Base-by-base conservation (phyloP, 805 yeast species). In the Kodamaea leandrae region DNA sequence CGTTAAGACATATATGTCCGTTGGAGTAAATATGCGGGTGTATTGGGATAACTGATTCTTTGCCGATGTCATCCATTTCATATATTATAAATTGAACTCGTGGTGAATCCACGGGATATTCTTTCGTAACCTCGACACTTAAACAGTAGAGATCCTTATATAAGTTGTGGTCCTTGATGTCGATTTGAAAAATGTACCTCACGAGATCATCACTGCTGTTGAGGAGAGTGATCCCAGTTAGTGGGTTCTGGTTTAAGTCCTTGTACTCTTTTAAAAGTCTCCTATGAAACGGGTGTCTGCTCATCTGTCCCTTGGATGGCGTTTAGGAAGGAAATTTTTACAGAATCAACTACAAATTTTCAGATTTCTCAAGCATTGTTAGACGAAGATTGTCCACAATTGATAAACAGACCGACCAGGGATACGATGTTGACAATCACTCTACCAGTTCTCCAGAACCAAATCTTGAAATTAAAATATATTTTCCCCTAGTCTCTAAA, bases 11-110 rank as follows among this genome's bases (percentile, higher is more conserved):
- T n/a, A 83, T 83, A 51, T 84, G 90, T 1, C 90, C 91, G 52
- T 84, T 84, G 23, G 83, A 73, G 53, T 83, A 83, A 2, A 83
- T 69, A 53, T 83, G 91, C 0, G 91, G 91, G 53, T 83, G 89
- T 2, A 82, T 50, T 1, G 91, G 91, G 3, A 83, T 72, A 9
- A 26, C 29, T 24, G 39, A 16, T 28, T 40, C 23, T 24, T 28
- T 10, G 36, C 15, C 17, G 4, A 15, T 14, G 6, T 28, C 46
- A 21, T 44, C 49, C 15, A 37, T 44, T 15, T 39, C 48, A 32
- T 43, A 46, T 14, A 29, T 49, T n/a, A 76, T 53, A 52, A 82
- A 82, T 44, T 72, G 65, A 2, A 77, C 83, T 41, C 70, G 72
- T 0, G 87, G 87, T 2, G 80, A 69, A 17, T 66, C 71, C 27